Evolutionary conservation across 1,139 yeast species (phyloP).

Genomic region (Saccharomyces hybrid): DNA sequence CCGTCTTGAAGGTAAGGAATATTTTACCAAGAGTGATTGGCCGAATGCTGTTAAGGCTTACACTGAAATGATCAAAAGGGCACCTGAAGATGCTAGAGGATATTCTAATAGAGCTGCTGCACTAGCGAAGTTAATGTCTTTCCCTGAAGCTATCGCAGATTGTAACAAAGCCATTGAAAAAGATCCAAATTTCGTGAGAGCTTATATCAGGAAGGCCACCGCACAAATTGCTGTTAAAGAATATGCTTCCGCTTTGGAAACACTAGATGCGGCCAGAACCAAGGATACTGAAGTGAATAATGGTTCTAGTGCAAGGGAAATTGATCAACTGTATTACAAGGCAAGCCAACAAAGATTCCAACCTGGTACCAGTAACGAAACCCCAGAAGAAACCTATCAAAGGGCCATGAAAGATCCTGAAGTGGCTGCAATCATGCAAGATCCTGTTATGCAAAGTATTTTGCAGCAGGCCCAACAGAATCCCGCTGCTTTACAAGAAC

Average conservation of each 20-base stretch:
- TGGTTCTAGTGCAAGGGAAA: conserved; percentile 60
- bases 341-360: conserved; percentile 75
- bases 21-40: conserved; percentile 89
- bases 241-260: conserved; percentile 72
- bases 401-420: conserved; percentile 92
- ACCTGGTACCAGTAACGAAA: conserved; percentile 73
- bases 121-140: conserved; percentile 84
- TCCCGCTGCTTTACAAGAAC: conserved; percentile 96
- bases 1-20: conserved; percentile 83
- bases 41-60: conserved; percentile 93
- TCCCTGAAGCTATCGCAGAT: conserved; percentile 93
- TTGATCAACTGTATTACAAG: conserved; percentile 73
- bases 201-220: conserved; percentile 93
- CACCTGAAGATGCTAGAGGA: conserved; percentile 94
- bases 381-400: conserved; percentile 90
- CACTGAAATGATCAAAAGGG: conserved; percentile 91
- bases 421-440: conserved; percentile 81
- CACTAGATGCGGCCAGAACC: conserved; percentile 69
- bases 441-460: conserved; percentile 95
- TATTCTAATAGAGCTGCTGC: conserved; percentile 98
- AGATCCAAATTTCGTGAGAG: conserved; percentile 86
- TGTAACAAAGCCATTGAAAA: conserved; percentile 82
- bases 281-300: conserved; percentile 60
- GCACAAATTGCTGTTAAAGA: conserved; percentile 91
- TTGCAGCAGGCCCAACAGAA: conserved; percentile 89